Base-by-base conservation (phyloP, 2,329 filamentous ascomycete genomes). In the Drechslerella dactyloides region DNA sequence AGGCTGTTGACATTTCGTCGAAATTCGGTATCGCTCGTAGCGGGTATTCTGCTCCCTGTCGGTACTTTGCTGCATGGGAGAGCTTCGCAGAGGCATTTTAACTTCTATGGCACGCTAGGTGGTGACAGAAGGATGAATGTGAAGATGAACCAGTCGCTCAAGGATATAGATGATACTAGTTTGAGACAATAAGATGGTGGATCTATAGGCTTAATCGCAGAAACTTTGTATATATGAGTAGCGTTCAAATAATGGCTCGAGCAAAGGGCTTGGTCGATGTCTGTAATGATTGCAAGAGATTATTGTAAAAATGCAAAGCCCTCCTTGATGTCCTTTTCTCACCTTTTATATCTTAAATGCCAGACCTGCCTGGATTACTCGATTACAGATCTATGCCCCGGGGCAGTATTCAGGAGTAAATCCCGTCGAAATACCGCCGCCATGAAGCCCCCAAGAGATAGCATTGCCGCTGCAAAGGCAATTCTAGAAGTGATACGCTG, bases 1-100 rank as follows among this genome's bases (percentile, higher is more conserved):
- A 6, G 48, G 21, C 42, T 72, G 48, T 23, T 64, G 60, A n/a
- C 55, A 21, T 15, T 72, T 64, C 2, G 60, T 65, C 10, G 60
- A 64, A 23, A 72, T 72, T 3, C 60, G 59, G 17, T 72, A 72
- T 13, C 60, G 60, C 21, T 72, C 68, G 17, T 72, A 72, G 10
- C 68, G 68, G 13, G 53, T 35, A 6, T 11, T 40, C 30, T 30
- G 50, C 11, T 53, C 50, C 19, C 30, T 27, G 13, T 35, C 50
- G 21, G 24, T 6, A 5, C 19, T 53, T 35, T 13, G 15, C 5
- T 46, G 42, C n/a, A 13, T n/a, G 6, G 48, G 24, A 11, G 40
- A 44, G 17, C 13, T 44, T 64, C 60, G 35, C 24, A 35, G 27
- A 40, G 60, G 51, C 60, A 64, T 64, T 13, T 37, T 56, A 15